Evolutionary conservation across 2,329 filamentous ascomycete genomes (phyloP).

Genomic region (Didymella lethalis): DNA sequence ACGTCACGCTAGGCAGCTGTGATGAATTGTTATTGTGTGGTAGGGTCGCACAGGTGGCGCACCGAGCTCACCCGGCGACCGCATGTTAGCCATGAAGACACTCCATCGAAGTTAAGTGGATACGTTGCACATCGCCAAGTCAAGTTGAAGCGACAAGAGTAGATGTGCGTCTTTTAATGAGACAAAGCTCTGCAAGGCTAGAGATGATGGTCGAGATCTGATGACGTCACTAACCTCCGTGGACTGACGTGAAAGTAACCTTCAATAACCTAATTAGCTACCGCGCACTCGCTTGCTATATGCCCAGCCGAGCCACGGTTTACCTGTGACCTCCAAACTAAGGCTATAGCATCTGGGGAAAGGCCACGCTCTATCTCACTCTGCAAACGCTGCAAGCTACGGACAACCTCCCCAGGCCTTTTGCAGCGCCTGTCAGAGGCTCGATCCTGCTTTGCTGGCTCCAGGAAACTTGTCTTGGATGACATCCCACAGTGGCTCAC

Average conservation of each 20-base stretch:
- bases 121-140: neutral
- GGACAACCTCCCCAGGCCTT: neutral
- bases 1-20: neutral
- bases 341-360: neutral
- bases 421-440: conserved; percentile 1
- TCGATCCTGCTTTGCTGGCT: conserved; percentile 21
- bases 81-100: neutral
- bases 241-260: neutral
- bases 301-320: neutral
- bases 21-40: neutral
- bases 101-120: neutral
- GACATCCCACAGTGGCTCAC: conserved; percentile 30
- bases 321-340: neutral
- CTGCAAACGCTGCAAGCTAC: neutral
- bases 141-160: no score
- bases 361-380: neutral
- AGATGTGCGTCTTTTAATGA: neutral
- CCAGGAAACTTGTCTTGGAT: conserved; percentile 25
- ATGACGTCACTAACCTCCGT: neutral
- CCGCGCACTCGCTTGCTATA: neutral
- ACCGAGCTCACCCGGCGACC: neutral
- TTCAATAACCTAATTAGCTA: neutral
- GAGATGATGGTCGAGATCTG: neutral
- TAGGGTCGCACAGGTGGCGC: neutral
- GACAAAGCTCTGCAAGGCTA: neutral